Conservation (phyloP, 2,329 filamentous ascomycete species). For the Triangularia verruculosa region DNA sequence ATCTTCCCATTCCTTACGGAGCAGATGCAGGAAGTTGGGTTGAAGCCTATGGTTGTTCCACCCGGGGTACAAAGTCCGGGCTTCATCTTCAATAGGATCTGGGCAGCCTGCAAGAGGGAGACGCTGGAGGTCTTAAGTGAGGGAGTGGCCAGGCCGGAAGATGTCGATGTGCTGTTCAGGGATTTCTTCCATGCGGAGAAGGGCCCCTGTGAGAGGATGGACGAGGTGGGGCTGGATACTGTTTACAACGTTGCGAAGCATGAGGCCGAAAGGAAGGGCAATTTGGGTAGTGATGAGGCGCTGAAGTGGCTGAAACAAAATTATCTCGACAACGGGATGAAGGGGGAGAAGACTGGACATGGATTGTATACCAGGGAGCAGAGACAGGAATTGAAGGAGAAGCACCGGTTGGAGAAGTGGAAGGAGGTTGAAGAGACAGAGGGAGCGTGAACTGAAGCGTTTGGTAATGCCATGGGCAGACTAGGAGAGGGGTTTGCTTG, state of each 20-base stretch:
- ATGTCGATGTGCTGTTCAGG: conserved; percentile 34
- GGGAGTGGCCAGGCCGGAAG: conserved; percentile 32
- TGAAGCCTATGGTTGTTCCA: conserved; percentile 29
- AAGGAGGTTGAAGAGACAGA: conserved; percentile 26
- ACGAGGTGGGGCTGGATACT: conserved; percentile 34
- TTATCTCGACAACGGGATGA: conserved; percentile 29
- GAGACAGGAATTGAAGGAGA: conserved; percentile 26
- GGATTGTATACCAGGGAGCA: conserved; percentile 30
- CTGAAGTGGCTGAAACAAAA: conserved; percentile 29
- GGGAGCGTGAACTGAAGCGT: conserved; percentile 24
- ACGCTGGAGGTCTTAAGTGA: conserved; percentile 33
- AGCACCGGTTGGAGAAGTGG: conserved; percentile 19
- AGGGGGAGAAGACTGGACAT: conserved; percentile 33
- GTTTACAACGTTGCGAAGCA: conserved; percentile 33
- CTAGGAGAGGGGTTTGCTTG: too few relatives aligned
- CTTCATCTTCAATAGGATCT: conserved; percentile 37
- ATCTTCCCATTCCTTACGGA: conserved; percentile 32
- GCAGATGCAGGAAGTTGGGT: conserved; percentile 31
- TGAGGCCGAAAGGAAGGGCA: conserved; percentile 18
- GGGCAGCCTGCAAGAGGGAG: conserved; percentile 37
- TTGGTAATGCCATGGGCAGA: too few relatives aligned
- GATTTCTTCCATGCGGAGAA: conserved; percentile 33
- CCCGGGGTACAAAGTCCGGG: conserved; percentile 32
- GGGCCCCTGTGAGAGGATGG: conserved; percentile 35
- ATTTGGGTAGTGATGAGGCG: conserved; percentile 15